Base-by-base conservation (phyloP, 805 yeast species). In the Kodamaea lidongshanica region DNA sequence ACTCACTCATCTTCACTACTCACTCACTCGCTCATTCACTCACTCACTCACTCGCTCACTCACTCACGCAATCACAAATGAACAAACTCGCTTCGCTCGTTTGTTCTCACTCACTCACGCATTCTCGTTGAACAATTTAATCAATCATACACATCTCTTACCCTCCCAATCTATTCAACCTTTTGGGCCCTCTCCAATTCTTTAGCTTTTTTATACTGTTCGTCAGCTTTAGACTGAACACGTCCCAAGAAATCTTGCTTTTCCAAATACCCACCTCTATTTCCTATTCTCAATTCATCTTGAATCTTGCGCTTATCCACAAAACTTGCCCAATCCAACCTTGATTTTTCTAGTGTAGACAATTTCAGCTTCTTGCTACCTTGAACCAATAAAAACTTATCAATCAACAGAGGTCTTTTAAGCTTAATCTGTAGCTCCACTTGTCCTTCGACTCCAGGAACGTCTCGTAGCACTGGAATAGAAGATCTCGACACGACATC, bases 301-400 rank as follows among this genome's bases (percentile, higher is more conserved):
- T 73, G 68, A 27, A 92, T 78, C 33, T 87, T 87, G 40, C 79
- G 77, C 41, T 81, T 71, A 56, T 89, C 96, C 17, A 92, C 96
- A 58, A 83, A 87, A 27, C 83, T 75, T 1, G 94, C 94, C 95
- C 97, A 92, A 56, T 92, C 98, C 29, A 92, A 65, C 39, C 94
- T 67, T 1, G 95, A 83, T 56, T 92, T 92, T 52, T 92, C 97
- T 40, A 92, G 62, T 0, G 98, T 92, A 14, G 94, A 83, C 38
- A 92, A 65, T 51, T 86, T 89, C 43, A 42, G 56, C 18, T 84
- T 76, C 42, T 81, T 77, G 40, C 79, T 74, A 10, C 61, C 58
- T 3, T 82, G 67, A 7, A 78, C 70, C 25, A 74, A 62, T 26
- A 86, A 70, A 20, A 87, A 87, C 34, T 79, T 84, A 50, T 83